These are phyloP conservation scores for Gloeopeniophorella convolvens DNA, from an alignment of 768 basidiomycete genomes.

Conservation along the genomic window DNA sequence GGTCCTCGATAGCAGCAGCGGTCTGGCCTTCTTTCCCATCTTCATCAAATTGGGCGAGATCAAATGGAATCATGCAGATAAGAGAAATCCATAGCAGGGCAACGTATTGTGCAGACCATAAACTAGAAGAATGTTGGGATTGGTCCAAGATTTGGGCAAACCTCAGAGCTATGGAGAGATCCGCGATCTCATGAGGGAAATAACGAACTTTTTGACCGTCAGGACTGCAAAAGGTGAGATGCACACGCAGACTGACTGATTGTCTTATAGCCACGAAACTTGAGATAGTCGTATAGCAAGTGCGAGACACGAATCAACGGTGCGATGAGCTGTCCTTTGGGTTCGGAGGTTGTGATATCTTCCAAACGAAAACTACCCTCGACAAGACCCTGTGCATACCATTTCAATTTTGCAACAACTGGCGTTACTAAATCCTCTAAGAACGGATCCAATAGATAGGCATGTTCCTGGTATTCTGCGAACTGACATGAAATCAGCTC, in stretches of 20 bases:
- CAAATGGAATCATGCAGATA: conserved; percentile 91
- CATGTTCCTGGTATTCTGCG: conserved; percentile 85
- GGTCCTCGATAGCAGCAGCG: conserved; percentile 45
- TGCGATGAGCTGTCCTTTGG: conserved; percentile 24
- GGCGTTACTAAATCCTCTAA: conserved; percentile 76
- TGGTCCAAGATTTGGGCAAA: conserved; percentile 49
- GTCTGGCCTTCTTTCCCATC: conserved; percentile 44
- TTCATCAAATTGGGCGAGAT: conserved; percentile 80
- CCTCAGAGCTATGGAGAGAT: conserved; percentile 67
- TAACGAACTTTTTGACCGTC: conserved; percentile 59
- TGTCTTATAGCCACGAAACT: conserved; percentile 85
- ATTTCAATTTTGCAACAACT: conserved; percentile 57
- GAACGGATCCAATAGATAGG: conserved; percentile 87
- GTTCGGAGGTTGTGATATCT: conserved; percentile 23
- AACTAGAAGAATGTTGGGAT: conserved; percentile 31
- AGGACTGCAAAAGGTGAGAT: neutral
- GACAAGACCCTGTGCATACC: conserved; percentile 36
- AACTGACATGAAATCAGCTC: conserved; percentile 43
- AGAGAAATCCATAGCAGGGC: conserved; percentile 91
- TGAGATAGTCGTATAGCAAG: conserved; percentile 76
- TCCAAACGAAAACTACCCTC: conserved; percentile 7
- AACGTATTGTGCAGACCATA: conserved; percentile 82
- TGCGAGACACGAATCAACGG: conserved; percentile 44
- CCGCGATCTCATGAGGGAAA: conserved; percentile 87
- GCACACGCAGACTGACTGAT: conserved; percentile 56